Percentiles rank a stretch among this genome's conserved stretches.
Conservation (phyloP, 306 rosid species). For the Rosa lucieae region DNA sequence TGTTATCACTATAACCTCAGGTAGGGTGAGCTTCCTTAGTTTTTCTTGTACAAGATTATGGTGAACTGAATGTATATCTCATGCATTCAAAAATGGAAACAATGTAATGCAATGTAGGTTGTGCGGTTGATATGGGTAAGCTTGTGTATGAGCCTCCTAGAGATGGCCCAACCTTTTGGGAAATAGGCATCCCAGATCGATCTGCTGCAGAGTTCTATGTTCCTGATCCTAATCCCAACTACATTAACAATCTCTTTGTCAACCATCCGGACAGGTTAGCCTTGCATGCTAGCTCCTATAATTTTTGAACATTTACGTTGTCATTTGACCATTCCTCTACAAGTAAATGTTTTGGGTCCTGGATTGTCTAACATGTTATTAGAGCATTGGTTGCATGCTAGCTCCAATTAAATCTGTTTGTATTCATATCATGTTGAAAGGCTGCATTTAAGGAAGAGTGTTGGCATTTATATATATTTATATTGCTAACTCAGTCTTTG, state of each 20-base stretch:
- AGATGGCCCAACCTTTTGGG: constrained; percentile 95
- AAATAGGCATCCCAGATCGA: constrained; percentile 94
- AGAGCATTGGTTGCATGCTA: no score
- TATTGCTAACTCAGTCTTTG: no score
- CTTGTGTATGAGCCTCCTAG: constrained; percentile 80
- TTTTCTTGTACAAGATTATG: not conserved
- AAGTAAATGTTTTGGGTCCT: no score
- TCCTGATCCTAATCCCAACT: constrained; percentile 85
- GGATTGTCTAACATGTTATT: no score
- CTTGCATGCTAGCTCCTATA: not conserved
- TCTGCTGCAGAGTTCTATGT: constrained; percentile 78
- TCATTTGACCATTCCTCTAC: no score
- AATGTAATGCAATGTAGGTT: constrained; percentile 37
- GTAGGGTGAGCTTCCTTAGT: constrained; percentile 25
- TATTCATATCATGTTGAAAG: no score
- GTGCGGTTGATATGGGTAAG: constrained; percentile 51
- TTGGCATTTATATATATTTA: no score
- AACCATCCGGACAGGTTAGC: constrained; percentile 80
- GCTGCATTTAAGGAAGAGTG: no score
- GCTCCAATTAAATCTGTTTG: no score
- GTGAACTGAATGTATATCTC: not conserved
- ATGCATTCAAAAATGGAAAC: not conserved
- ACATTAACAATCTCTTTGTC: constrained; percentile 67
- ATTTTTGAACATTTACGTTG: not conserved
- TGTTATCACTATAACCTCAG: constrained; percentile 53